Percentiles rank a stretch among this genome's conserved stretches.
These are phyloP conservation scores for Diaporthe australafricana DNA, from an alignment of 2,329 filamentous ascomycete genomes.

Conservation along the genomic window DNA sequence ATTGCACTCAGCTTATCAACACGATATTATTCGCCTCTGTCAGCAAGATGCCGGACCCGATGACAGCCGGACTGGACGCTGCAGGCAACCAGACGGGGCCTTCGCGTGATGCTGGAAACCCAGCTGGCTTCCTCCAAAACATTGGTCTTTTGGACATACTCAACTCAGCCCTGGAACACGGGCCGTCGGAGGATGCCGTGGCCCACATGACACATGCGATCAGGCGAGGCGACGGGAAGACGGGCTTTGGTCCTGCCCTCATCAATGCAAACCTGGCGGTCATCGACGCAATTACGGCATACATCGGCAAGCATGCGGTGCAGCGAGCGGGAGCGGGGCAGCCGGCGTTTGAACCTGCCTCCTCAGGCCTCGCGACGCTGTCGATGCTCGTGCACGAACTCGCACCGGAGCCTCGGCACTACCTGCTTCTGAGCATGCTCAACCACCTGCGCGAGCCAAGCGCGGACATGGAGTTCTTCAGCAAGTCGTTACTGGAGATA, in stretches of 20 bases:
- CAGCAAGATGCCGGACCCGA: slow-evolving; percentile 79
- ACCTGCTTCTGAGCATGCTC: slow-evolving; percentile 83
- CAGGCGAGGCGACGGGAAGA: slow-evolving; percentile 67
- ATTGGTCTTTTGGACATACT: slow-evolving; percentile 70
- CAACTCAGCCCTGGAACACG: slow-evolving; percentile 69
- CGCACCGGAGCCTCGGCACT: slow-evolving; percentile 83
- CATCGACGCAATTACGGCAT: slow-evolving; percentile 85
- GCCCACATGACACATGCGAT: slow-evolving; percentile 82
- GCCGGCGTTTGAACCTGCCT: slow-evolving; percentile 72
- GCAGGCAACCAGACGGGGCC: slow-evolving; percentile 81
- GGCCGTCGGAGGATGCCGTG: slow-evolving; percentile 77
- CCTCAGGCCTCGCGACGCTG: slow-evolving; percentile 78
- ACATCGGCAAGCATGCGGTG: slow-evolving; percentile 81
- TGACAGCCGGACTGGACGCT: slow-evolving; percentile 76
- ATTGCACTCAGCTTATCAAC: slow-evolving; percentile 90
- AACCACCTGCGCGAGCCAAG: slow-evolving; percentile 95
- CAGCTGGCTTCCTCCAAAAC: slow-evolving; percentile 64
- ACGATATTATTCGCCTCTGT: slow-evolving; percentile 82
- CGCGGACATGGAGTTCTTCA: slow-evolving; percentile 92
- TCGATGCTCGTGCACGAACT: slow-evolving; percentile 82
- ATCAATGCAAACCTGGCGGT: slow-evolving; percentile 77
- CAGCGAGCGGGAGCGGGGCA: slow-evolving; percentile 70
- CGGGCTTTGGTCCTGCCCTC: slow-evolving; percentile 74
- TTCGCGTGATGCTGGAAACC: slow-evolving; percentile 74
- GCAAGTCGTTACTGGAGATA: slow-evolving; percentile 83